Evolutionary conservation across 805 yeast genomes (phyloP).

Genomic region (Hagleromyces aurorensis): DNA sequence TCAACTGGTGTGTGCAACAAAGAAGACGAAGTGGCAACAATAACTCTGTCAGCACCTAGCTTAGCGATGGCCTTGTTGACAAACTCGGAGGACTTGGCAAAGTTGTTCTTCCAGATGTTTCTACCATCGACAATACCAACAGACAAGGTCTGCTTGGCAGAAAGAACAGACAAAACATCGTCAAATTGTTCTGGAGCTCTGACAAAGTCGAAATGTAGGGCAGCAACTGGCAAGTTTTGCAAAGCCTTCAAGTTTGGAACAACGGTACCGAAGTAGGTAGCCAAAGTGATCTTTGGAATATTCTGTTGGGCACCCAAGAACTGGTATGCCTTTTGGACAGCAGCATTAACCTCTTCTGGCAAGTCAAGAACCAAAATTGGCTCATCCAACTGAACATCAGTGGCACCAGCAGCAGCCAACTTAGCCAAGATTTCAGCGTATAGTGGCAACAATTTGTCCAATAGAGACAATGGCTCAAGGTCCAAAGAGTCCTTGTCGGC

Average conservation of each 20-base stretch:
- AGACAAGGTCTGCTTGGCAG: conserved; percentile 70
- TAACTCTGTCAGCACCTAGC: conserved; percentile 78
- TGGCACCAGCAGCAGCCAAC: conserved; percentile 92
- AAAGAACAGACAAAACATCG: conserved; percentile 60
- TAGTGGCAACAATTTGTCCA: conserved; percentile 86
- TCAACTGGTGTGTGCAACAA: conserved; percentile 98
- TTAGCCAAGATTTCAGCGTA: conserved; percentile 83
- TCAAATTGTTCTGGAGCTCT: conserved; percentile 96
- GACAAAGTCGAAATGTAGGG: conserved; percentile 93
- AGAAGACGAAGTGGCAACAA: conserved; percentile 93
- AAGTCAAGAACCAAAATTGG: conserved; percentile 93
- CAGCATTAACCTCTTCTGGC: conserved; percentile 72
- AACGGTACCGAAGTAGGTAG: conserved; percentile 97
- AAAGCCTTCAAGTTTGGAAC: conserved; percentile 91
- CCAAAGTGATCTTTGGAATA: conserved; percentile 70
- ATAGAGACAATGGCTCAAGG: conserved; percentile 83
- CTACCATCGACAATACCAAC: conserved; percentile 98
- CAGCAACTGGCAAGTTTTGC: conserved; percentile 85
- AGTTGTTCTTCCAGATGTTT: conserved; percentile 98
- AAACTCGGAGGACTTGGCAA: conserved; percentile 72
- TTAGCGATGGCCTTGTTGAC: conserved; percentile 77
- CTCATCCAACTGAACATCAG: conserved; percentile 93
- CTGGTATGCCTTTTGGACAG: conserved; percentile 84
- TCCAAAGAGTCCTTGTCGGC: conserved; percentile 96
- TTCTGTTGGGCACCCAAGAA: conserved; percentile 58